Conservation (phyloP, 2,329 filamentous ascomycete genomes). For the Metarhizium album region DNA sequence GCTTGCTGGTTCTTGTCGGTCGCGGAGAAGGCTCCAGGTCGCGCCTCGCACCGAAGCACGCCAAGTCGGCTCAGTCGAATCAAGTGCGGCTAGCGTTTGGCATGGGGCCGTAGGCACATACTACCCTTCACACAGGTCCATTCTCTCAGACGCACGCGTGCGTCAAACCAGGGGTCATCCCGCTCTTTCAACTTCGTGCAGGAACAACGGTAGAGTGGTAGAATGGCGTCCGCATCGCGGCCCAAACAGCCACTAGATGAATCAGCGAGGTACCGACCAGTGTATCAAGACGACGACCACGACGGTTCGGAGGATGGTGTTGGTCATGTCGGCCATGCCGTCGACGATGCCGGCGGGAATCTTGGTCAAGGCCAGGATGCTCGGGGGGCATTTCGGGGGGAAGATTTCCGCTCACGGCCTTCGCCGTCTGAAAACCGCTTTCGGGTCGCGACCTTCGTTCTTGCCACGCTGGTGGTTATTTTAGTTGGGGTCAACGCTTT, state of each 20-base stretch:
- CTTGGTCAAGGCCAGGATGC: not conserved
- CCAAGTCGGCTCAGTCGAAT: not conserved
- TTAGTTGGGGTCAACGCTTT: constrained; percentile 27
- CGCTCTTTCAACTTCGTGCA: not conserved
- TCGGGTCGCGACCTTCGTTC: constrained; percentile 18
- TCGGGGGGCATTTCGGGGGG: not conserved
- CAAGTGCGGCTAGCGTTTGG: not conserved
- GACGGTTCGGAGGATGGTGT: constrained; percentile 1
- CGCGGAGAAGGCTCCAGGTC: not conserved
- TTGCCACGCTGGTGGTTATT: constrained; percentile 24
- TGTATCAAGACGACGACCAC: constrained; percentile 22
- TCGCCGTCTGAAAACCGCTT: constrained; percentile 17
- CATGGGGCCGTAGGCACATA: not conserved
- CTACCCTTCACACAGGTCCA: not conserved
- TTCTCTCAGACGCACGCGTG: not conserved
- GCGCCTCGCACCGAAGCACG: not conserved
- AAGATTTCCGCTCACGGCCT: constrained; percentile 7
- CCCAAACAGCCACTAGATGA: constrained; percentile 8
- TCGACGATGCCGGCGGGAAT: not conserved
- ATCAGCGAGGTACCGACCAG: constrained; percentile 20
- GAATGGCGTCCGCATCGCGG: constrained; percentile 1
- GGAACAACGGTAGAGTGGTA: not conserved
- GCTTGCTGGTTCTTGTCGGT: no score
- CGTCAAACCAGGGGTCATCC: not conserved
- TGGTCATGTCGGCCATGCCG: not conserved